Base-by-base conservation (phyloP, 2,329 filamentous ascomycete genomes). In the Sporothrix phasma region DNA sequence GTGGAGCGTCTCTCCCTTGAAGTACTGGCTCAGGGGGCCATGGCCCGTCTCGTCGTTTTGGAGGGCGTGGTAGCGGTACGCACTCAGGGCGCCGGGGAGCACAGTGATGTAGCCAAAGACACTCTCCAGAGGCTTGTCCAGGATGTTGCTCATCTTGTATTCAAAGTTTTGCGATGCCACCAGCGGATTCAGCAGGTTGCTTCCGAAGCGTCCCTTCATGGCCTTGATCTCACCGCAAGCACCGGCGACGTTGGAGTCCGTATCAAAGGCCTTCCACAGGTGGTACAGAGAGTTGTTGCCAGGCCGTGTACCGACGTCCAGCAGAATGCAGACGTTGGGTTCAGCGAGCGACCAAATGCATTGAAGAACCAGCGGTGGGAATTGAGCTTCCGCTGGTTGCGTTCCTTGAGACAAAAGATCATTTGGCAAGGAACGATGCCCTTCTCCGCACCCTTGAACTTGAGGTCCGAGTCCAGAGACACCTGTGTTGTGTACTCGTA, bases 331-430 rank as follows among this genome's bases (percentile, higher is more conserved):
- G 39, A 99, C 89, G 69, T 99, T 99, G 0, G 94, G 69, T 93
- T 96, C 26, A 99, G 81, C 0, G 93, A 89, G 68, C 88, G 87
- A 34, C 94, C 95, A 73, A 99, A 96, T 0, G 94, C 94, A 73
- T 99, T 99, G 80, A 99, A 99, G 78, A 97, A 97, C 94, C 94
- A 99, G 64, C 94, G 86, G 76, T 99, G 94, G 0, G 92, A 97
- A 79, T 99, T 99, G 70, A 99, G 84, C 79, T 99, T 99, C 77
- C 96, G 95, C 73, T 89, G 85, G 74, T 99, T 99, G 79, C 94
- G 92, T 75, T 99, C 94, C 78, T 99, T 99, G 67, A 99, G 79
- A 72, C 95, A 99, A 76, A 99, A 99, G 71, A 99, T 93, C 80
- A 99, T 91, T 77, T 99, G 94, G 73, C 92, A 96, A 1, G 94